Evolutionary conservation across 768 basidiomycete species (phyloP), one percentile per base, ranked within the genome.

Genomic region (Amanita subjunquillea): DNA sequence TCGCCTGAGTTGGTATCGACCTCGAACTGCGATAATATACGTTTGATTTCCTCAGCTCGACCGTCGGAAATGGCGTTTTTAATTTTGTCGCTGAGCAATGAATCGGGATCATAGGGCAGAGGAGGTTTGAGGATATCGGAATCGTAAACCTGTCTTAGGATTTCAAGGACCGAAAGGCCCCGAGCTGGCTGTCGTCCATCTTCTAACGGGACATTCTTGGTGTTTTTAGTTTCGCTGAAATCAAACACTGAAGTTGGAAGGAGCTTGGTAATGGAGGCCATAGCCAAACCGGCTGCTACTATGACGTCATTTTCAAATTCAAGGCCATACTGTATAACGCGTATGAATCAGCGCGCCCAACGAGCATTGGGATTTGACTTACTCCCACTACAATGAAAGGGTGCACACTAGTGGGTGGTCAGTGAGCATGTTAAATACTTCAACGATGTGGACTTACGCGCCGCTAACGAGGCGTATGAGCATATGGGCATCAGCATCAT

Each of bases 361-460:
- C 9, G 15, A 22, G 40, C n/a, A 37, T 43, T 15, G 17, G n/a
- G 12, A 12, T 22, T 34, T 51, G 6, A 71, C 74, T 41, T 59
- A 80, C 79, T 39, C 80, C 81, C n/a, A 72, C 64, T 57, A 77
- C 74, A 45, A 83, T 83, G 45, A 79, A 61, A 0, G 79, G 77
- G 62, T 83, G 81, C 10, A 75, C 53, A 3, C 79, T 82, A 22
- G 42, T 27, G 25, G 23, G 23, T n/a, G 8, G 45, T 40, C 7
- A 30, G 32, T 3, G 20, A 29, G 20, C 8, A 22, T n/a, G 17
- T 23, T 17, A n/a, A 13, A 8, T 36, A 4, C 15, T 37, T 49
- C 32, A 42, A 7, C 9, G n/a, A 23, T 22, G 41, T 6, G 4
- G 3, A 68, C 69, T 62, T 54, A 71, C 66, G 61, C 63, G 56